Base-by-base conservation (phyloP, 495 filamentous ascomycete genomes). In the Clohesyomyces aquaticus region DNA sequence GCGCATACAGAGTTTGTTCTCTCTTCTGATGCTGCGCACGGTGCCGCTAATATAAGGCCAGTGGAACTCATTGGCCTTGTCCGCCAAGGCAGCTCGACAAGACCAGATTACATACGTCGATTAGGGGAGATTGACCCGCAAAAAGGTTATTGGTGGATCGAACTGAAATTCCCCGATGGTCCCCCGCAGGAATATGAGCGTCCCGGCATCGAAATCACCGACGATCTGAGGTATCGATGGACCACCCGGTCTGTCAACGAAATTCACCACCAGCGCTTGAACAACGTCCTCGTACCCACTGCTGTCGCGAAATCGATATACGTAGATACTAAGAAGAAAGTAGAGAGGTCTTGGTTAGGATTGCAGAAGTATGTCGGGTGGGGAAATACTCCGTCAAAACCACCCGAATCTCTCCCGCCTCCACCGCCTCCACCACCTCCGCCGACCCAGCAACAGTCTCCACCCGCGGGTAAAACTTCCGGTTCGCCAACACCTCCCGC, bases 171-270 rank as follows among this genome's bases (percentile, higher is more conserved):
- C 67, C 87, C 87, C 21, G 71, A 76, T 61, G 77, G 80, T 41
- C 81, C 86, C 6, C 84, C 87, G 16, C 81, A 78, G 46, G 80
- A 82, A 55, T 88, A 85, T 69, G 78, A 82, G 67, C 79, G 81
- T 27, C 80, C 78, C 22, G 87, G 87, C 1, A 71, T 88, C 42
- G 82, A 85, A 69, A 77, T 89, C 46, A 73, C 76, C 14, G 79
- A 82, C 41, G 75, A 79, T 14, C 43, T 55, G 12, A 78, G 77
- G 49, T 68, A 87, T 22, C 75, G 80, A 3, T 82, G 79, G 77
- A 76, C 78, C 10, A 81, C 77, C 3, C 78, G 77, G 52, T 75
- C 78, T 14, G 75, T 84, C 25, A 66, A 73, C 10, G 61, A 75
- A 10, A 48, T 73, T 18, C 71, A 79, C 11, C 72, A 80, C 41